Percentiles rank a stretch among this genome's conserved stretches.
Evolutionary conservation across 768 basidiomycete species (phyloP).

Genomic region (Coprinellus aureogranulatus): DNA sequence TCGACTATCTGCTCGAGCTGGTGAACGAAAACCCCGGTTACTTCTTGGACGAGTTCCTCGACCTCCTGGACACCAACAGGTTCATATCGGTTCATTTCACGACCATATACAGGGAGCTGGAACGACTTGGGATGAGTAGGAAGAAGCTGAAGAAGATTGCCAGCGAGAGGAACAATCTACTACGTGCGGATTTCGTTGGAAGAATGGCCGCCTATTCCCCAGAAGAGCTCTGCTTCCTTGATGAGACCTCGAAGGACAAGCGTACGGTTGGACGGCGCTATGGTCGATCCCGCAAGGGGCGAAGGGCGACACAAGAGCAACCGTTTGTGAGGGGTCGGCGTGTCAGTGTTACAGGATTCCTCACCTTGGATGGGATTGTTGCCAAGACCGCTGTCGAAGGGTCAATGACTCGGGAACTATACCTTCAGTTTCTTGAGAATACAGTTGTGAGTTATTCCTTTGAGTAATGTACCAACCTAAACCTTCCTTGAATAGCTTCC

Average conservation of each 20-base stretch:
- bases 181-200: slow-evolving; percentile 21
- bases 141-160: slow-evolving; percentile 35
- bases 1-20: slow-evolving; percentile 22
- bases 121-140: slow-evolving; percentile 18
- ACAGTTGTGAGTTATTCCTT: no score
- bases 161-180: slow-evolving; percentile 24
- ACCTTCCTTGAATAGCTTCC: no score
- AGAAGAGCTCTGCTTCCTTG: slow-evolving; percentile 33
- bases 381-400: slow-evolving; percentile 25
- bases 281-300: slow-evolving; percentile 22
- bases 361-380: slow-evolving; percentile 31
- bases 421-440: slow-evolving; percentile 24
- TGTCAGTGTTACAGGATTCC: slow-evolving; percentile 20
- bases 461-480: no score
- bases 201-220: slow-evolving; percentile 26
- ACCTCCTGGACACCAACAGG: slow-evolving; percentile 22
- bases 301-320: slow-evolving; percentile 18
- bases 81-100: slow-evolving; percentile 33
- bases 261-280: slow-evolving; percentile 13
- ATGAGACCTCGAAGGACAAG: slow-evolving; percentile 33
- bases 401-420: slow-evolving; percentile 22
- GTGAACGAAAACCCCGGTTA: slow-evolving; percentile 24
- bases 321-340: slow-evolving; percentile 27
- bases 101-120: slow-evolving; percentile 29
- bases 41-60: slow-evolving; percentile 33